Evolutionary conservation across 768 basidiomycete species (phyloP), one percentile per base, ranked within the genome.

Genomic region (Suillus ampliporus): DNA sequence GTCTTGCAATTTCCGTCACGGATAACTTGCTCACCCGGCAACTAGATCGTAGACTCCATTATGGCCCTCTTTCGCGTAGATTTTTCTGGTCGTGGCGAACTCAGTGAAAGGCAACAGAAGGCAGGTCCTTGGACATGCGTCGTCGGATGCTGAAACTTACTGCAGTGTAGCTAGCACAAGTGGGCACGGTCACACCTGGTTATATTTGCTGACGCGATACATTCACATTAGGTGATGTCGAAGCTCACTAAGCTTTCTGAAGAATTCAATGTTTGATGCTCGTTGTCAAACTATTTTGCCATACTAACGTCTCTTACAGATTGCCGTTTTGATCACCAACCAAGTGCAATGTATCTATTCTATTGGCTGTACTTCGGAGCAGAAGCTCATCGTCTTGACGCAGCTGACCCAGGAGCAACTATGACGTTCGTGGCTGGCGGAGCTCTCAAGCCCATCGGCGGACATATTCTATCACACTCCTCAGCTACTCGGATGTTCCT

Each of bases 51-150:
- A 40, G 97, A 98, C 73, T 95, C 93, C 68, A 96, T 98, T 64
- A 97, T 99, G 94, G 97, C 96, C 34, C 83, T 97, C 7, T 99
- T 99, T 75, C 87, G 95, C 21, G 92, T 95, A 48, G 96, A 99
- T 76, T 99, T 82, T 74, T 93, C 92, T 4, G 96, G 96, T 23
- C 82, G 96, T 80, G 97, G 96, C 35, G 97, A 97, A 74, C 78
- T 97, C 44, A 95, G 94, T 67, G 95, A 96, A 78, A 83, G 95
- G 57, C 95, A 96, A 72, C 96, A 98, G 73, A 95, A 95, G 80
- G 91, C 88, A 54, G 50, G 69, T 10, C 53, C 19, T 57, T 57
- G 10, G 34, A n/a, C 23, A 17, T 41, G 28, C 28, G 56, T 19
- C 28, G 19, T 62, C 41, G 34, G 11, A 47, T 43, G 23, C 19